These are phyloP conservation scores for Fusarium paranaense DNA, from an alignment of 2,329 filamentous ascomycete genomes.

Conservation along the genomic window DNA sequence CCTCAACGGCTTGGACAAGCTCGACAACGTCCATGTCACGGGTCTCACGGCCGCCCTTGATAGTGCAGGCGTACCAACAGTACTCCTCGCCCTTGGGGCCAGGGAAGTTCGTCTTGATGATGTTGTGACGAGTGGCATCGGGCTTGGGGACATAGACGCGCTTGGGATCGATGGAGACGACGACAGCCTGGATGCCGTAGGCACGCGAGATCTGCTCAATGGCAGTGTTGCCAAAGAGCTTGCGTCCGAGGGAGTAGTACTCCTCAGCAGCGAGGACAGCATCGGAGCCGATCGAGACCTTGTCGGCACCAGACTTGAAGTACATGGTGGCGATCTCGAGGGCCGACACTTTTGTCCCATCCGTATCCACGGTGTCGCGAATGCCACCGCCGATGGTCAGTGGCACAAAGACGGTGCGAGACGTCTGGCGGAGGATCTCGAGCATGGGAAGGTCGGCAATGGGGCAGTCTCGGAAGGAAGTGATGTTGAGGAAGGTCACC, in stretches of 20 bases:
- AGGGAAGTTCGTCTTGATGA: constrained; percentile 74
- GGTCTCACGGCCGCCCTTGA: constrained; percentile 95
- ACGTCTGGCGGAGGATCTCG: constrained; percentile 87
- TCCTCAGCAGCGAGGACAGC: constrained; percentile 93
- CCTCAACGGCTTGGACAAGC: constrained; percentile 88
- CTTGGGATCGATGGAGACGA: constrained; percentile 94
- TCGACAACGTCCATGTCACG: constrained; percentile 93
- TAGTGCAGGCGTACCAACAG: constrained; percentile 98
- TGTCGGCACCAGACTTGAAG: constrained; percentile 96
- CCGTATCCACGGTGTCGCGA: constrained; percentile 88
- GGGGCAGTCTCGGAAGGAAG: constrained; percentile 95
- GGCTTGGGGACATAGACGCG: constrained; percentile 84
- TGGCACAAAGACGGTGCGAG: constrained; percentile 93
- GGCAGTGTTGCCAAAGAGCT: constrained; percentile 82
- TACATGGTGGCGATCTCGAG: constrained; percentile 96
- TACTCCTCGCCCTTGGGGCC: constrained; percentile 82
- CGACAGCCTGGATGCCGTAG: constrained; percentile 96
- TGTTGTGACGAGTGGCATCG: constrained; percentile 78
- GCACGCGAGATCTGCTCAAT: constrained; percentile 95
- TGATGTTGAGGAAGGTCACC: constrained; percentile 98
- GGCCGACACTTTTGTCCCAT: constrained; percentile 87
- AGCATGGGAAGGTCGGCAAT: constrained; percentile 95
- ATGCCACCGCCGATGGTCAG: constrained; percentile 97
- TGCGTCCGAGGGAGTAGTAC: constrained; percentile 79
- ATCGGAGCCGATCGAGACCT: constrained; percentile 96